Evolutionary conservation across 2,329 filamentous ascomycete species (phyloP).

Genomic region (Monascus ruber): DNA sequence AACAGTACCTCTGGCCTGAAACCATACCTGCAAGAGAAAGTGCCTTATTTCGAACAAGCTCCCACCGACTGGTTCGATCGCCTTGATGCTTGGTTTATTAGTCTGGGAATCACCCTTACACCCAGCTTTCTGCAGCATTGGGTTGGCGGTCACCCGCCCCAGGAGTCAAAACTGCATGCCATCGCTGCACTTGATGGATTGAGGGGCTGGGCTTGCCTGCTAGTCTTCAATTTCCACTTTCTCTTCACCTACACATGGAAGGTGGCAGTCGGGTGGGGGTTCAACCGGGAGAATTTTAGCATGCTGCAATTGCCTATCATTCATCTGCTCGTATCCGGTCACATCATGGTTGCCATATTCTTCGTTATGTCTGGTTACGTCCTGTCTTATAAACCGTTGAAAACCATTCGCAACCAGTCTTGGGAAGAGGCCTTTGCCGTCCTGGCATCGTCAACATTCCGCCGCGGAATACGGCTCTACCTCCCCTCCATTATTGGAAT

Average conservation of each 20-base stretch:
- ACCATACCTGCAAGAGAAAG: constrained; percentile 9
- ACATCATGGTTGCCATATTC: constrained; percentile 39
- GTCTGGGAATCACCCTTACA: constrained; percentile 19
- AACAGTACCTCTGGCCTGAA: constrained; percentile 14
- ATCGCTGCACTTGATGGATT: constrained; percentile 33
- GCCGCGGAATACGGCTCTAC: constrained; percentile 32
- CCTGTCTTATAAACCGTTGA: constrained; percentile 33
- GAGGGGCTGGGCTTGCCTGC: constrained; percentile 33
- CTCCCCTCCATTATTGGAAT: constrained; percentile 31
- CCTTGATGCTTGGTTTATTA: constrained; percentile 11
- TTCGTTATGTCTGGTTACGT: constrained; percentile 40
- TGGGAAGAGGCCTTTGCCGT: constrained; percentile 30
- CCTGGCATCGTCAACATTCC: constrained; percentile 33
- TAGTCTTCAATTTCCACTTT: constrained; percentile 38
- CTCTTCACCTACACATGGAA: constrained; percentile 34
- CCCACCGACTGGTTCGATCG: constrained; percentile 15
- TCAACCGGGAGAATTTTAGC: constrained; percentile 28
- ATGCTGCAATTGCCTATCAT: constrained; percentile 32
- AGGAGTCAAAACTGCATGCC: constrained; percentile 21
- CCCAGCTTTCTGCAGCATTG: constrained; percentile 27
- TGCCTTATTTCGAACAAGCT: constrained; percentile 9
- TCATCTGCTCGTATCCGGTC: constrained; percentile 33
- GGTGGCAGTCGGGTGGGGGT: constrained; percentile 29
- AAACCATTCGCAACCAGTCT: constrained; percentile 24
- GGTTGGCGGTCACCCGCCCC: constrained; percentile 17